These are phyloP conservation scores for Omphalotus guepiniiformis DNA, from an alignment of 768 basidiomycete genomes.

Conservation along the genomic window DNA sequence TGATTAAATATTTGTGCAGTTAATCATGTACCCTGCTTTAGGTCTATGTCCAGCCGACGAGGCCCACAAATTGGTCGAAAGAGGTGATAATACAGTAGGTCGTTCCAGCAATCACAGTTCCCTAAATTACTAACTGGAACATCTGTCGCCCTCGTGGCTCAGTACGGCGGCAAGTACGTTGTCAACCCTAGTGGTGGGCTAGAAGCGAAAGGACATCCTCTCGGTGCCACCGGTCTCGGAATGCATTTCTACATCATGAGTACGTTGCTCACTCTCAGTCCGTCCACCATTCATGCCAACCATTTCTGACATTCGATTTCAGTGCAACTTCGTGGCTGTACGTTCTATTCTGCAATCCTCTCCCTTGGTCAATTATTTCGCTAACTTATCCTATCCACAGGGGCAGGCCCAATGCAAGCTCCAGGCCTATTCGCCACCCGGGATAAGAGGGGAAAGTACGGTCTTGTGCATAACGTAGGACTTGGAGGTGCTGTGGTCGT, in stretches of 20 bases:
- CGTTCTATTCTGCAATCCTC: slow-evolving; percentile 8
- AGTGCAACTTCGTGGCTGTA: slow-evolving; percentile 78
- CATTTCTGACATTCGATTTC: slow-evolving; percentile 2
- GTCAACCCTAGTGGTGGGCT: slow-evolving; percentile 83
- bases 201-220: slow-evolving; percentile 86
- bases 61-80: slow-evolving; percentile 71
- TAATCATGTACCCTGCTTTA: slow-evolving; percentile 78
- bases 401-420: slow-evolving; percentile 85
- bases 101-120: background rate
- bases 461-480: slow-evolving; percentile 80
- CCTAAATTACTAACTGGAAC: background rate
- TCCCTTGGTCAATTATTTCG: background rate
- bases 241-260: slow-evolving; percentile 88
- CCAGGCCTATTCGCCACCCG: slow-evolving; percentile 57
- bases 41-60: slow-evolving; percentile 64
- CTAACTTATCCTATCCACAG: slow-evolving; percentile 34
- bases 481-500: slow-evolving; percentile 79
- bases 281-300: slow-evolving; percentile 2
- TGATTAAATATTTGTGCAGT: slow-evolving; percentile 32
- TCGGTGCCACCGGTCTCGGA: slow-evolving; percentile 78
- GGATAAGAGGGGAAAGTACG: slow-evolving; percentile 73
- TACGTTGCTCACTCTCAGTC: slow-evolving; percentile 26
- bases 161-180: slow-evolving; percentile 85
- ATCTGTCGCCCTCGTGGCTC: background rate
- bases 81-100: slow-evolving; percentile 73